A percentile compares a stretch with the other conserved stretches of the same genome.
These are phyloP conservation scores for Schizopora paradoxa DNA, from an alignment of 1,284 basidiomycete species.

Conservation along the genomic window DNA sequence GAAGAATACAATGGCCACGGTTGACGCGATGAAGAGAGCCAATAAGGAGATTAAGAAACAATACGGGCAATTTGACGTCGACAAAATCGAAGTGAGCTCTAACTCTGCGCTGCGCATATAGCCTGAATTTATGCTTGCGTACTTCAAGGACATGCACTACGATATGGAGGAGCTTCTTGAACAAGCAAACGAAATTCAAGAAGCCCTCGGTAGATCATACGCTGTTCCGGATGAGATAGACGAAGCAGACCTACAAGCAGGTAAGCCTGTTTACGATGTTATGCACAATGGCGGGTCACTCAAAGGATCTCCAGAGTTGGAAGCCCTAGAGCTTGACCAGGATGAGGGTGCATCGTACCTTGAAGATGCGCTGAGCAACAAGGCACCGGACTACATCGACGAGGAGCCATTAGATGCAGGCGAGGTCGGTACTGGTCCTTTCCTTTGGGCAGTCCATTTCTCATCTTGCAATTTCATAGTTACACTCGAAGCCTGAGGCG, in stretches of 20 bases:
- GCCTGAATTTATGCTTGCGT: constrained; percentile 4
- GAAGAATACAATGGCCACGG: constrained; percentile 99
- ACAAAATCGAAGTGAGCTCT: constrained; percentile 89
- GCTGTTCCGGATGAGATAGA: constrained; percentile 97
- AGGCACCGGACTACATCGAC: constrained; percentile 87
- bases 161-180: constrained; percentile 99
- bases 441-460: background rate
- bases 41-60: constrained; percentile 97
- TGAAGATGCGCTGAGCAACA: constrained; percentile 75
- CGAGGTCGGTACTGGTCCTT: constrained; percentile 41
- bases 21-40: constrained; percentile 96
- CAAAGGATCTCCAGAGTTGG: constrained; percentile 60
- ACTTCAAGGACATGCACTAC: constrained; percentile 77
- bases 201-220: constrained; percentile 89
- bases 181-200: constrained; percentile 97
- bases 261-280: constrained; percentile 38
- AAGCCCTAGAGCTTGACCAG: constrained; percentile 80
- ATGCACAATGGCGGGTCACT: constrained; percentile 10
- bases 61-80: constrained; percentile 96
- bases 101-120: constrained; percentile 3
- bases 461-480: constrained; percentile 17
- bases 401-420: constrained; percentile 66
- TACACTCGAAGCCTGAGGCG: constrained; percentile 43
- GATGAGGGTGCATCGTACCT: constrained; percentile 86
- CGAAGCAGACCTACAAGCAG: constrained; percentile 95